A percentile compares a stretch with the other conserved stretches of the same genome.
These are phyloP conservation scores for Gossypium longicalyx DNA, from an alignment of 345 rosid species.

Conservation along the genomic window DNA sequence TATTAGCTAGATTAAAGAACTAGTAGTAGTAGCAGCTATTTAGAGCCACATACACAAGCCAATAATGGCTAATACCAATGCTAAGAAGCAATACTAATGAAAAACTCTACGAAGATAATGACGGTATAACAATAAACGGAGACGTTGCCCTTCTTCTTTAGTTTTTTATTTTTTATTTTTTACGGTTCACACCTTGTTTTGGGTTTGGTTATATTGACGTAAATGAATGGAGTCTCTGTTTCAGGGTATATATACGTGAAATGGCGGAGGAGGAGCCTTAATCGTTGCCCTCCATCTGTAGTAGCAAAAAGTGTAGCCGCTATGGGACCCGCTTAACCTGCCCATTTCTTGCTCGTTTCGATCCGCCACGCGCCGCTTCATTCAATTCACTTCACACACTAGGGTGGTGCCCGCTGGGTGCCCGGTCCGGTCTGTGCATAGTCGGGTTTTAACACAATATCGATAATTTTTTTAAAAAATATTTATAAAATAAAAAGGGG, in stretches of 20 bases:
- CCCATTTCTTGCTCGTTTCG: background rate
- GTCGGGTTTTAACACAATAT: too few relatives aligned
- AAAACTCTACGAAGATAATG: background rate
- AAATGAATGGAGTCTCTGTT: background rate
- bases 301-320: background rate
- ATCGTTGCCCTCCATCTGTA: conserved; percentile 2
- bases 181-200: background rate
- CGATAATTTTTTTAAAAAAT: too few relatives aligned
- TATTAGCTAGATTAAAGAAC: background rate
- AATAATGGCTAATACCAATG: background rate
- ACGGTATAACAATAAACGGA: background rate
- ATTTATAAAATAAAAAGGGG: too few relatives aligned
- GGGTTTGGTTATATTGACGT: background rate
- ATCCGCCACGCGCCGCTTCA: background rate
- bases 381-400: too few relatives aligned
- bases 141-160: background rate
- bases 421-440: too few relatives aligned
- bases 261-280: background rate
- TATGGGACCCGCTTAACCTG: background rate
- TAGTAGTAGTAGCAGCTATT: background rate
- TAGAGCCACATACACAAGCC: background rate
- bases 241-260: conserved; percentile 5
- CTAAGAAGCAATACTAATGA: background rate
- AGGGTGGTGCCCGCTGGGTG: too few relatives aligned
- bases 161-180: background rate